Conservation (phyloP, 2,329 filamentous ascomycete genomes). For the Salinomyces thailandicus region DNA sequence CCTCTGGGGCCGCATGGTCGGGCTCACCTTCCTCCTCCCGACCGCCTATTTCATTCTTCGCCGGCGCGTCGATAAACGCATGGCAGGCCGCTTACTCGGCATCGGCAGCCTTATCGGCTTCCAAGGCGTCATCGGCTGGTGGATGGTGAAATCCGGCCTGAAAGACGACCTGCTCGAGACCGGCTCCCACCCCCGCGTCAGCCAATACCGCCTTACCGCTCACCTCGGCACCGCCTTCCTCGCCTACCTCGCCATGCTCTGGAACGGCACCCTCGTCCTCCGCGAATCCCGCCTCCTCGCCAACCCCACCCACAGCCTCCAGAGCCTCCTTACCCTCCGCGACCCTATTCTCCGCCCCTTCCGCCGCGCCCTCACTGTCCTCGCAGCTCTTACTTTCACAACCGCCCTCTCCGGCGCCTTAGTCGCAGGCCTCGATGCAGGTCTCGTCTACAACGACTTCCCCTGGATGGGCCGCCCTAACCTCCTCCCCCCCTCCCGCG, state of each 20-base stretch:
- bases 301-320: slow-evolving; percentile 47
- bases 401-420: slow-evolving; percentile 91
- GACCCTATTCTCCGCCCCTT: slow-evolving; percentile 61
- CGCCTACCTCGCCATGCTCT: slow-evolving; percentile 90
- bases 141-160: slow-evolving; percentile 97
- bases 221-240: slow-evolving; percentile 85
- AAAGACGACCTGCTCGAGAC: slow-evolving; percentile 92
- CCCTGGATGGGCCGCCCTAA: slow-evolving; percentile 77
- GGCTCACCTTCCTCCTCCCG: slow-evolving; percentile 78
- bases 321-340: slow-evolving; percentile 50
- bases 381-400: slow-evolving; percentile 68
- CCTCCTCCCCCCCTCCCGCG: slow-evolving; percentile 65
- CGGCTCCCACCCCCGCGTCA: slow-evolving; percentile 82
- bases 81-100: slow-evolving; percentile 66
- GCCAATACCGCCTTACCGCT: slow-evolving; percentile 82
- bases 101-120: slow-evolving; percentile 87
- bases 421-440: slow-evolving; percentile 89
- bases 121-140: slow-evolving; percentile 94
- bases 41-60: slow-evolving; percentile 79
- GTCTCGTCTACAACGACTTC: slow-evolving; percentile 98
- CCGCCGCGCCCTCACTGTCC: slow-evolving; percentile 58
- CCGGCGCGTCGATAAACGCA: slow-evolving; percentile 63
- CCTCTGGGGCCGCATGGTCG: slow-evolving; percentile 86
- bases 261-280: slow-evolving; percentile 75
- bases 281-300: slow-evolving; percentile 63